A percentile compares a stretch with the other conserved stretches of the same genome.
These are phyloP conservation scores for Ensete ventricosum DNA, from an alignment of 176 grass and related monocot genomes.

Conservation along the genomic window DNA sequence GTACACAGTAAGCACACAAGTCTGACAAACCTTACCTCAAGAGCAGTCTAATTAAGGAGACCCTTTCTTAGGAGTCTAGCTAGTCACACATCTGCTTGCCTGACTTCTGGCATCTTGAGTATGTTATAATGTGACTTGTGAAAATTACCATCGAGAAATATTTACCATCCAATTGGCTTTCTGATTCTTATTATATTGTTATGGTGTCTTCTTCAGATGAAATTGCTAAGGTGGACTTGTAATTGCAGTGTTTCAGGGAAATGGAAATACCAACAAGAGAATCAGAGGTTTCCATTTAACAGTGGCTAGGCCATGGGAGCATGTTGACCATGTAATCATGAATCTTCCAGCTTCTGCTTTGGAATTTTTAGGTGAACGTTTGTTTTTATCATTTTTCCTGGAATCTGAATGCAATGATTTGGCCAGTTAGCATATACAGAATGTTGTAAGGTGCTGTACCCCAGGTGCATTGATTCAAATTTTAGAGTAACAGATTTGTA, in stretches of 20 bases:
- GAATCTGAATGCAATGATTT: background rate
- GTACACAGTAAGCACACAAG: background rate
- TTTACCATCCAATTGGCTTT: background rate
- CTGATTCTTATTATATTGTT: background rate
- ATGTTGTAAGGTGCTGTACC: background rate
- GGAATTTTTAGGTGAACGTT: slow-evolving; percentile 67
- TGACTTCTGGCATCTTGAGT: background rate
- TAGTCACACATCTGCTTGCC: background rate
- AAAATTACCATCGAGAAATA: background rate
- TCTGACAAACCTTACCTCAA: too few species aligned
- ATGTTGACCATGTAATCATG: slow-evolving; percentile 89
- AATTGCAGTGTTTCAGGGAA: slow-evolving; percentile 44
- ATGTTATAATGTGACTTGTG: background rate
- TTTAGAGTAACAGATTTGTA: too few species aligned
- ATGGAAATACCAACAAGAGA: slow-evolving; percentile 46
- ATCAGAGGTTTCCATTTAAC: slow-evolving; percentile 40
- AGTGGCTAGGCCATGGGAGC: slow-evolving; percentile 49
- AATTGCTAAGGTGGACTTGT: slow-evolving; percentile 27
- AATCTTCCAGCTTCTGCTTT: slow-evolving; percentile 92
- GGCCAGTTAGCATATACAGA: background rate
- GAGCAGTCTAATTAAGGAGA: too few species aligned
- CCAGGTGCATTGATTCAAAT: too few species aligned
- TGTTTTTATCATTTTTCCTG: slow-evolving; percentile 1
- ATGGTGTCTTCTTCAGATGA: background rate
- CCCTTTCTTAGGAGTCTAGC: background rate